Percentiles rank a stretch among this genome's conserved stretches.
These are phyloP conservation scores for Leccinellum rugosiceps DNA, from an alignment of 768 basidiomycete species.

Conservation along the genomic window DNA sequence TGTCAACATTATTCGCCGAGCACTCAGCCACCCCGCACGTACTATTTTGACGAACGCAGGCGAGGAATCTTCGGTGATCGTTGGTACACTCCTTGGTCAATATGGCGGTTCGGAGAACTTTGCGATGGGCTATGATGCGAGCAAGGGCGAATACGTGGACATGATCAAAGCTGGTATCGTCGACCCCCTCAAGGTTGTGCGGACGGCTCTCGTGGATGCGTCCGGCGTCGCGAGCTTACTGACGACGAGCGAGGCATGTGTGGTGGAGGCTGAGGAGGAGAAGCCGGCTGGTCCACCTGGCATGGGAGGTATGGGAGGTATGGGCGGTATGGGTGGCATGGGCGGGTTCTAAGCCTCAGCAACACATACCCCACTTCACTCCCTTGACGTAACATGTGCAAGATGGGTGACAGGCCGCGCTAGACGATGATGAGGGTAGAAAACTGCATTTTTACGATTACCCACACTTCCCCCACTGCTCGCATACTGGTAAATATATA, in stretches of 20 bases:
- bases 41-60: slow-evolving; percentile 93
- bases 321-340: slow-evolving; percentile 44
- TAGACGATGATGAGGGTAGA: not conserved
- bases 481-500: not conserved
- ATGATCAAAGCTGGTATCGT: slow-evolving; percentile 95
- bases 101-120: slow-evolving; percentile 77
- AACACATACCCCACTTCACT: not conserved
- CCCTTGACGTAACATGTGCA: not conserved
- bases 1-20: slow-evolving; percentile 86
- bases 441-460: slow-evolving; percentile 13
- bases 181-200: slow-evolving; percentile 93
- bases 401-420: too few relatives aligned
- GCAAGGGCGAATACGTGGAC: slow-evolving; percentile 88
- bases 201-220: slow-evolving; percentile 90
- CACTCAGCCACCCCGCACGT: slow-evolving; percentile 77
- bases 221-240: slow-evolving; percentile 87
- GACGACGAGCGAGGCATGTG: slow-evolving; percentile 89
- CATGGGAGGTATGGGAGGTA: slow-evolving; percentile 63
- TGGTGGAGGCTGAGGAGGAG: slow-evolving; percentile 89
- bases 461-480: slow-evolving; percentile 1
- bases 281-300: slow-evolving; percentile 52
- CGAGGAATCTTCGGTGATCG: slow-evolving; percentile 90
- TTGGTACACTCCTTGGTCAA: slow-evolving; percentile 74
- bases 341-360: slow-evolving; percentile 38
- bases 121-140: slow-evolving; percentile 85